phyloP scores from a whole-genome alignment of 805 yeast genomes.

The Candida ortonii region DNA sequence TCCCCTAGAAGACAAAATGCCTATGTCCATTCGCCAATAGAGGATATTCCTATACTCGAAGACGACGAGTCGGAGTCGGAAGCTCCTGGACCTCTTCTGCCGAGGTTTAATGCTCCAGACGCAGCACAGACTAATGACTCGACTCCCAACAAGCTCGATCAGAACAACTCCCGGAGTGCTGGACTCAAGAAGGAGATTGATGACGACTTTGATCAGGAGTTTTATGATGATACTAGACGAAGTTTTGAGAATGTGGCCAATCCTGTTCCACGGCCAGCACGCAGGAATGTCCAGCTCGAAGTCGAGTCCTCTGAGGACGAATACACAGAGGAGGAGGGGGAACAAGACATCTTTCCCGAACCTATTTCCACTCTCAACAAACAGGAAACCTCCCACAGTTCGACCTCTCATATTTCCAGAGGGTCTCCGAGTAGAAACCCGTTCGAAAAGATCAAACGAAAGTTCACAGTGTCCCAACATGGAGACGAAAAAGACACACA shows the following conservation, averaged over 20 bases:
- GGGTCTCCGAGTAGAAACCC: not conserved
- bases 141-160: not conserved
- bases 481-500: no score
- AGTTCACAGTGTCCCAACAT: no score
- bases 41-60: constrained; percentile 29
- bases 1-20: constrained; percentile 6
- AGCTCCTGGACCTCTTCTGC: constrained; percentile 25
- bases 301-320: constrained; percentile 28
- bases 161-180: not conserved
- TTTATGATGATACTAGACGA: constrained; percentile 22
- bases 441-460: not conserved
- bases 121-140: no score
- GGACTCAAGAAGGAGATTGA: constrained; percentile 26
- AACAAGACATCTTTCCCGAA: no score
- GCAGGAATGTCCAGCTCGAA: constrained; percentile 4
- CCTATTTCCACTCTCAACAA: constrained; percentile 12
- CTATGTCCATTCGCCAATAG: constrained; percentile 17
- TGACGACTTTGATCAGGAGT: constrained; percentile 32
- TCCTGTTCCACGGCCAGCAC: constrained; percentile 7
- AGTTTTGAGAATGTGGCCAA: constrained; percentile 5
- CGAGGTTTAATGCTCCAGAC: constrained; percentile 27
- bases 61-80: constrained; percentile 31
- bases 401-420: no score
- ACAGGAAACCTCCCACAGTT: no score
- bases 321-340: constrained; percentile 24